A percentile compares a stretch with the other conserved stretches of the same genome.
Conservation (phyloP, 139 green algal species). For the Protoeuglena noctilucae region DNA sequence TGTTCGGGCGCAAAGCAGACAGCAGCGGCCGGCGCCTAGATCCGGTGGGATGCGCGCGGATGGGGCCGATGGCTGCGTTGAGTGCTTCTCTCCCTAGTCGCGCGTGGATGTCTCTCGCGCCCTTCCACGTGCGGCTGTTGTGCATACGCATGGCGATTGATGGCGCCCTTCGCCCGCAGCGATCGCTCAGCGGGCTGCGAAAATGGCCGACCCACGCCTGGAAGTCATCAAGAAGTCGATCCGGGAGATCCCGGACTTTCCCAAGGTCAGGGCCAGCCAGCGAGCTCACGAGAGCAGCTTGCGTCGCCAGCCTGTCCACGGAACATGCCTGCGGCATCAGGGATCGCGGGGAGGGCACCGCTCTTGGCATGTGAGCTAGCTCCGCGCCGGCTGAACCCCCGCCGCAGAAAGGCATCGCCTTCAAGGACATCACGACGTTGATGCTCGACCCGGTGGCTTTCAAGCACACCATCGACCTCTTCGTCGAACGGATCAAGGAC, state of each 20-base stretch:
- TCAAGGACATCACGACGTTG: conserved; percentile 89
- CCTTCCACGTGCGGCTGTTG: no score
- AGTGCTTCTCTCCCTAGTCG: no score
- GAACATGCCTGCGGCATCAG: not conserved
- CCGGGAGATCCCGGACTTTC: conserved; percentile 49
- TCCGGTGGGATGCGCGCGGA: no score
- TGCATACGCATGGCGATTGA: no score
- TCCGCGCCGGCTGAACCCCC: not conserved
- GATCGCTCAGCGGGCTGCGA: no score
- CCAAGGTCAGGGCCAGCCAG: no score
- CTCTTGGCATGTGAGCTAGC: not conserved
- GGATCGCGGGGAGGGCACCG: not conserved
- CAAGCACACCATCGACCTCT: conserved; percentile 57
- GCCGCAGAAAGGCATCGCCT: conserved; percentile 61
- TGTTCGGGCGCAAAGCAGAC: no score
- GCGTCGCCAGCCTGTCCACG: not conserved
- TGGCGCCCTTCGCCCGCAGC: no score
- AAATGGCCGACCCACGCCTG: not conserved
- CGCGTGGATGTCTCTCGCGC: no score
- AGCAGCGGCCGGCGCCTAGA: no score
- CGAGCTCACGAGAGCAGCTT: not conserved
- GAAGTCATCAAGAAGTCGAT: conserved; percentile 9
- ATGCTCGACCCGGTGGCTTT: conserved; percentile 75
- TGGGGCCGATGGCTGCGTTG: no score
- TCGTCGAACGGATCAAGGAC: conserved; percentile 56